A percentile compares a stretch with the other conserved stretches of the same genome.
Conservation (phyloP, 768 basidiomycete genomes). For the Pilatotrama ljubarskyi region DNA sequence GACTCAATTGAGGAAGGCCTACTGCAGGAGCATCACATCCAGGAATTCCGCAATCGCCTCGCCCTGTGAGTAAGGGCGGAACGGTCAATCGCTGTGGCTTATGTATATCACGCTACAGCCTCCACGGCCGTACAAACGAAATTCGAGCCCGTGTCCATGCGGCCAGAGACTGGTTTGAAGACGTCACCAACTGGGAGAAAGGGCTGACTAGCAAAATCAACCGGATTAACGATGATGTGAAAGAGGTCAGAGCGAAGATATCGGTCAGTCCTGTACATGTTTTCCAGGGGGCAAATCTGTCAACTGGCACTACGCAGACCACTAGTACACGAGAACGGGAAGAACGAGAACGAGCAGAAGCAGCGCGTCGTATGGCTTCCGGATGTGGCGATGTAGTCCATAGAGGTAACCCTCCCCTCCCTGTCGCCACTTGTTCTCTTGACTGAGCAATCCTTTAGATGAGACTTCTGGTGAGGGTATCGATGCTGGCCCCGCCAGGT, state of each 20-base stretch:
- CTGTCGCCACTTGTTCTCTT: too few species aligned
- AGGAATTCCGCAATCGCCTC: background rate
- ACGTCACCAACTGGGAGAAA: background rate
- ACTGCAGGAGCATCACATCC: background rate
- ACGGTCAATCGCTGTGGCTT: background rate
- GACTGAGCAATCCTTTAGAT: background rate
- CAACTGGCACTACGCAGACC: background rate
- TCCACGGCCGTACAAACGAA: background rate
- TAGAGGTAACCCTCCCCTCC: background rate
- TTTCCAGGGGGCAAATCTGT: background rate
- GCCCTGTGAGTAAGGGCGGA: background rate
- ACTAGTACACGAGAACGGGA: background rate
- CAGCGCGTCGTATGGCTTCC: background rate
- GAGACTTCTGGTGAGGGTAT: too few species aligned
- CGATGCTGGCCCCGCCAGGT: too few species aligned
- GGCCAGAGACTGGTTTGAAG: background rate
- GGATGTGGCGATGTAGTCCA: background rate
- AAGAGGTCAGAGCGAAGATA: background rate
- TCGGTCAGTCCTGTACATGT: background rate
- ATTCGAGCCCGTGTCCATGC: background rate
- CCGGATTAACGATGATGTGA: background rate
- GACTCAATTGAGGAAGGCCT: background rate
- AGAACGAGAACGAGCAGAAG: background rate
- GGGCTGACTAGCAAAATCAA: background rate
- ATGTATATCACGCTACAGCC: background rate